A percentile compares a stretch with the other conserved stretches of the same genome.
Evolutionary conservation across 2,329 filamentous ascomycete species (phyloP).

Genomic region (Scedosporium apiospermum): DNA sequence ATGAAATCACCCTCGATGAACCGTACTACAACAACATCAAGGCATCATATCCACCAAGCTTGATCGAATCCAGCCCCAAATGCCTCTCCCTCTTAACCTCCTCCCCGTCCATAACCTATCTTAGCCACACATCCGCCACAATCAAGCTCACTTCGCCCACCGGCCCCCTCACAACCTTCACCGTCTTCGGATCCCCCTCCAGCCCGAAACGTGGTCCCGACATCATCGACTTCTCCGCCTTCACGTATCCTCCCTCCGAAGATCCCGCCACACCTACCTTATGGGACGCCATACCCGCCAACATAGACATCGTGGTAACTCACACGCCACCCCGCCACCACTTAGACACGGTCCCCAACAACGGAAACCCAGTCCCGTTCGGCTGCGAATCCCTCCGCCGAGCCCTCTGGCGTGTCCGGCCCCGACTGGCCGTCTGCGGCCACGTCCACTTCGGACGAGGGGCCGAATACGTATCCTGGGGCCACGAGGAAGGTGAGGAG

Average conservation of each 20-base stretch:
- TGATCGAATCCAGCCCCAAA: constrained; percentile 38
- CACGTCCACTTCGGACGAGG: constrained; percentile 64
- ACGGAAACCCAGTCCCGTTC: constrained; percentile 18
- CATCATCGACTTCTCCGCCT: constrained; percentile 8
- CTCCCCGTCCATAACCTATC: constrained; percentile 52
- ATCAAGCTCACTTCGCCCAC: constrained; percentile 43
- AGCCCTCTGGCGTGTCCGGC: constrained; percentile 50
- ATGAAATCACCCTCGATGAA: constrained; percentile 63
- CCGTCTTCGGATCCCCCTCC: constrained; percentile 62
- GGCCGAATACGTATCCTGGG: constrained; percentile 53
- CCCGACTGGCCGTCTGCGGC: constrained; percentile 58
- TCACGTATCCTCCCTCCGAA: not conserved
- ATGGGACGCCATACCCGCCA: constrained; percentile 53
- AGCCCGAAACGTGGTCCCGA: constrained; percentile 32
- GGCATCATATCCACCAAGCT: constrained; percentile 42
- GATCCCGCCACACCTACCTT: constrained; percentile 17
- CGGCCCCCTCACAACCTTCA: constrained; percentile 50
- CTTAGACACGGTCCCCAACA: constrained; percentile 38
- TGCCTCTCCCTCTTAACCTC: constrained; percentile 46
- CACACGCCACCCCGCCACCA: constrained; percentile 58
- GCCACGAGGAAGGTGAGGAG: constrained; percentile 25
- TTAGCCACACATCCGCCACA: constrained; percentile 46
- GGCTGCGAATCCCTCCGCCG: constrained; percentile 53
- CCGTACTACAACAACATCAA: constrained; percentile 46
- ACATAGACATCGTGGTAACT: constrained; percentile 58